Evolutionary conservation across 2,329 filamentous ascomycete species (phyloP), one percentile per base, ranked within the genome.

Genomic region (Aspergillus piperis): DNA sequence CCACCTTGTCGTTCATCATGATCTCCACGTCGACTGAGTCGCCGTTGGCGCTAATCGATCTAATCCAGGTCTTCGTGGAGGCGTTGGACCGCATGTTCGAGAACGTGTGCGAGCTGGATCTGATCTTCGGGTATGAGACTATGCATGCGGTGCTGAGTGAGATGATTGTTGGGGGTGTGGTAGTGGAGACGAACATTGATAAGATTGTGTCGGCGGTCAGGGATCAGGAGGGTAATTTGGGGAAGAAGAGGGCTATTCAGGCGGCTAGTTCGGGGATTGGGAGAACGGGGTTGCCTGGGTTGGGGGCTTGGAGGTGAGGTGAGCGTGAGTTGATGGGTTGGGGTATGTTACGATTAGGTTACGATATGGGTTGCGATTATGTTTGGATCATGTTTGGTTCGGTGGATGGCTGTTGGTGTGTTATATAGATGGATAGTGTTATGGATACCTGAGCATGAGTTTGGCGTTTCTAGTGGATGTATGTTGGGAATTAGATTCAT

Each of bases 101-200:
- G 80, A 97, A 99, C 75, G 95, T 99, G 8, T 99, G 95, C 83
- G 95, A 99, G 81, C 83, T 99, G 58, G 93, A 99, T 77, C 84
- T 99, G 68, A 99, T 99, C 76, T 99, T 99, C 82, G 98, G 98
- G 75, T 99, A 96, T 70, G 95, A 99, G 83, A 96, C 92, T 15
- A 83, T 99, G 70, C 95, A 99, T 81, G 90, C 94, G 8, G 88
- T 92, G 15, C 81, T 98, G 8, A 88, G 88, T 60, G 94, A 98
- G 82, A 96, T 98, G 91, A 90, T 98, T 59, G 91, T 96, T 15
- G 94, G 94, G 13, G 94, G 94, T 1, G 92, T 97, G 13, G 94
- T 98, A 15, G 88, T 98, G 23, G 94, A 98, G 80, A 97, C 94
- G 32, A 91, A 89, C 69, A 78, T 96, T 62, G 92, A 96, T 60